A percentile compares a stretch with the other conserved stretches of the same genome.
These are phyloP conservation scores for Beauveria caledonica DNA, from an alignment of 2,329 filamentous ascomycete species.

Conservation along the genomic window DNA sequence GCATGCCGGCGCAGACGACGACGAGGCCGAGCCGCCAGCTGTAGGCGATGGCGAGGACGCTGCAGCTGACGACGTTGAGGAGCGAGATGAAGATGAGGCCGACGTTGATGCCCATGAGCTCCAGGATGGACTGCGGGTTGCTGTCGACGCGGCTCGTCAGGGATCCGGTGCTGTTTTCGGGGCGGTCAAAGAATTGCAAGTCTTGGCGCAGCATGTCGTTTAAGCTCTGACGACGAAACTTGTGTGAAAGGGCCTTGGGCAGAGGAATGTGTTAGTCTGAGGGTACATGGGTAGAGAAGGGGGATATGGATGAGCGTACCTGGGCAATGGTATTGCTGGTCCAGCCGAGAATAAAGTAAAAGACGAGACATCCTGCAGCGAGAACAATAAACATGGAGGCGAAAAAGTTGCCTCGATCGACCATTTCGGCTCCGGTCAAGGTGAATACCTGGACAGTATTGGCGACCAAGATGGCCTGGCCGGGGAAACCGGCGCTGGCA, in stretches of 20 bases:
- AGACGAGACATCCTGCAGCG: constrained; percentile 34
- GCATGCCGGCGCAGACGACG: constrained; percentile 31
- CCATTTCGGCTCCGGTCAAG: constrained; percentile 24
- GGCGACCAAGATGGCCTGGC: constrained; percentile 35
- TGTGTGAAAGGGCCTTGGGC: constrained; percentile 17
- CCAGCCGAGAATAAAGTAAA: constrained; percentile 34
- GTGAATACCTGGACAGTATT: constrained; percentile 34
- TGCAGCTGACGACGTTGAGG: constrained; percentile 30
- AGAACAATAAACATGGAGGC: constrained; percentile 47
- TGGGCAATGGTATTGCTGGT: constrained; percentile 27
- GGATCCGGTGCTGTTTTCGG: constrained; percentile 26
- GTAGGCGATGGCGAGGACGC: constrained; percentile 31
- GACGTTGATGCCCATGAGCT: constrained; percentile 36
- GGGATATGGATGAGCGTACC: constrained; percentile 9
- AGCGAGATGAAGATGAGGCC: constrained; percentile 33
- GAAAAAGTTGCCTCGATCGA: constrained; percentile 40
- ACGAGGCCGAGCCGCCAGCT: constrained; percentile 39
- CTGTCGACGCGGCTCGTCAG: constrained; percentile 24
- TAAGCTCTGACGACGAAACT: constrained; percentile 22
- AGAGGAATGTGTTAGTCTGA: too few relatives aligned
- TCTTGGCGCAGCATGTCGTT: constrained; percentile 28
- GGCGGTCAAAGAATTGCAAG: constrained; percentile 30
- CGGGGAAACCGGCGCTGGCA: constrained; percentile 29
- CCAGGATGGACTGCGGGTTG: constrained; percentile 33
- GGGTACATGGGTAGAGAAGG: neutral